A percentile compares a stretch with the other conserved stretches of the same genome.
Conservation (phyloP, 345 rosid genomes). For the Sonneratia caseolaris region DNA sequence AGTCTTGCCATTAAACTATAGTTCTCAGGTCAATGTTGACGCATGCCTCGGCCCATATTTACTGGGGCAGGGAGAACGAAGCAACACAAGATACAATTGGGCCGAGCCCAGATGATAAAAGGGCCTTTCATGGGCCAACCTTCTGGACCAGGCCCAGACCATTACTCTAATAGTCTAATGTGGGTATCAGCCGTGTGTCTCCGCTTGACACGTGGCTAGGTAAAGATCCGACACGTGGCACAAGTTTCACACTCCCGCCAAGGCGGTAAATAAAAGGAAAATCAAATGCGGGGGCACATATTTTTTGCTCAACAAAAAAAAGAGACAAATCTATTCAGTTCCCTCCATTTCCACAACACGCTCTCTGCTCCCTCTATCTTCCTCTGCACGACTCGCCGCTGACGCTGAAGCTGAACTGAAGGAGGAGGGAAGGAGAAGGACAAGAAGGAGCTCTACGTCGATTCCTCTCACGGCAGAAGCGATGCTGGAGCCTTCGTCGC, state of each 20-base stretch:
- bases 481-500: conserved; percentile 27
- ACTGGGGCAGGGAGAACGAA: too few relatives aligned
- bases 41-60: too few relatives aligned
- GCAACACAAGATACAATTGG: too few relatives aligned
- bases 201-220: too few relatives aligned
- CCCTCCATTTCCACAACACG: conserved; percentile 1
- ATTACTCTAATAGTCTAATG: too few relatives aligned
- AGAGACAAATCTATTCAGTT: not conserved
- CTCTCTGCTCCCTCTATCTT: conserved; percentile 14
- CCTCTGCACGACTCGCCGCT: conserved; percentile 22
- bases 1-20: too few relatives aligned
- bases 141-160: too few relatives aligned
- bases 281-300: not conserved
- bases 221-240: not conserved
- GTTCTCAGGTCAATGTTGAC: too few relatives aligned
- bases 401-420: not conserved
- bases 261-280: not conserved
- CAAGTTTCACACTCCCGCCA: not conserved
- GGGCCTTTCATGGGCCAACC: too few relatives aligned
- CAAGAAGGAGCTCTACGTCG: not conserved
- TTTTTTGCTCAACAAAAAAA: not conserved
- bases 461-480: not conserved
- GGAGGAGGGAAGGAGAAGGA: not conserved
- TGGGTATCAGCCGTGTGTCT: too few relatives aligned
- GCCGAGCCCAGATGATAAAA: too few relatives aligned